Conservation (phyloP, 129 eudicot genomes). For the Silybum marianum region DNA sequence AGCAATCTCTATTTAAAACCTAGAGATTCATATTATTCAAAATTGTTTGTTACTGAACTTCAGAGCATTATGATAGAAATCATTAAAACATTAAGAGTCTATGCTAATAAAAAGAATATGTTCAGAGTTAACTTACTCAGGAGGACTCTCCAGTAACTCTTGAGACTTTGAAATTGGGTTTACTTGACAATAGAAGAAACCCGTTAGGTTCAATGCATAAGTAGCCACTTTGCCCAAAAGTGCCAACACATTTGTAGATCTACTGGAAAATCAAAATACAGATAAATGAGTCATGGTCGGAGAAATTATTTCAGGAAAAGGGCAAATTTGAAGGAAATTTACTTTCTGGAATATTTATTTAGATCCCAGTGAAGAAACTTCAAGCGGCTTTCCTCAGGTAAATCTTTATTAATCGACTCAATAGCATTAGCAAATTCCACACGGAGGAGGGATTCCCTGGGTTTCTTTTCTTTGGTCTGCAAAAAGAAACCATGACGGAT, state of each 20-base stretch:
- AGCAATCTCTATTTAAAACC: not conserved
- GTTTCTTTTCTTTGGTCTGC: conserved; percentile 89
- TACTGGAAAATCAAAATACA: conserved; percentile 42
- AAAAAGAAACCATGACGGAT: conserved; percentile 4
- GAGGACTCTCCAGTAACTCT: conserved; percentile 23
- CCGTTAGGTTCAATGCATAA: conserved; percentile 76
- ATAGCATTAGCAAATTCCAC: conserved; percentile 86
- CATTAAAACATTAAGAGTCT: not conserved
- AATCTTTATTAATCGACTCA: conserved; percentile 63
- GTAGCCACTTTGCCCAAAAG: conserved; percentile 76
- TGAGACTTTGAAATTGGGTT: conserved; percentile 43
- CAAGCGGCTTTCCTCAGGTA: conserved; percentile 66
- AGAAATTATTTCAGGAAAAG: not conserved
- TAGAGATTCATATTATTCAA: not conserved
- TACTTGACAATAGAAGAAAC: conserved; percentile 71
- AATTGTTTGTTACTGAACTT: not conserved
- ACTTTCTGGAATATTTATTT: conserved; percentile 82
- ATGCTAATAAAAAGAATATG: not conserved
- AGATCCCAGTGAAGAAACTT: conserved; percentile 95
- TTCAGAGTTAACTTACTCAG: conserved; percentile 37
- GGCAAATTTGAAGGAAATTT: not conserved
- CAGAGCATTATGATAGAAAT: conserved; percentile 11
- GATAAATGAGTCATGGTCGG: conserved; percentile 7
- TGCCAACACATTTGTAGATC: conserved; percentile 64
- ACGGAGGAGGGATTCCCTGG: conserved; percentile 88